Evolutionary conservation across 768 basidiomycete genomes (phyloP), one percentile per base, ranked within the genome.

Genomic region (Suillus bovinus): DNA sequence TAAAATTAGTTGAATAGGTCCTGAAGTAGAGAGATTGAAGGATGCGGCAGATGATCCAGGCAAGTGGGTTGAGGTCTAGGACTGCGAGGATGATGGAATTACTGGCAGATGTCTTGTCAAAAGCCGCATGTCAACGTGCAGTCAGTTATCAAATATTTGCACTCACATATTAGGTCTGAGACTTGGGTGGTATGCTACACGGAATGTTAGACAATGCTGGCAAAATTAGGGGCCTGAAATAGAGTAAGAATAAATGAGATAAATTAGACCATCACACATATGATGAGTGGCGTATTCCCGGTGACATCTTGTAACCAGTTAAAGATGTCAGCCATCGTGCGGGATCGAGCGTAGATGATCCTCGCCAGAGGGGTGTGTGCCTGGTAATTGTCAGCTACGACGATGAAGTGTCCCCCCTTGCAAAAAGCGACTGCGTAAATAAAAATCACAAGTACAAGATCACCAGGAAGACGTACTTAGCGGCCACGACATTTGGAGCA

Each of bases 401-500:
- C 8, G 5, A 39, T 27, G 2, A 36, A 27, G 24, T 20, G 16
- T 16, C 55, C 16, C 36, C 16, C 11, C 36, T 36, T 20, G 34
- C 24, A 38, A 10, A 17, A 20, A 10, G 24, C 11, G 24, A 20
- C 14, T 39, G 24, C 1, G 24, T 38, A 10, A 27, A 39, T 27
- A 13, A 20, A 20, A 0, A 36, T 36, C 10, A 39, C 9, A 7
- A 27, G 17, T 17, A 39, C 36, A 27, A 27, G 24, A 27, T 20
- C 4, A 2, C 6, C 14, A 20, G 14, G 31, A 44, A 29, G 38
- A 57, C 63, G 39, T 46, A 66, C 64, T 57, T 58, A 68, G 49
- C 27, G 27, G 29, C 14, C 36, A 5, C 0, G 2, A 31, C 72
- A 74, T 7, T 0, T 9, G 3, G 2, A 0, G 44, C 73, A 72